Base-by-base conservation (phyloP, 2,329 filamentous ascomycete species). In the Cadophora sp. region DNA sequence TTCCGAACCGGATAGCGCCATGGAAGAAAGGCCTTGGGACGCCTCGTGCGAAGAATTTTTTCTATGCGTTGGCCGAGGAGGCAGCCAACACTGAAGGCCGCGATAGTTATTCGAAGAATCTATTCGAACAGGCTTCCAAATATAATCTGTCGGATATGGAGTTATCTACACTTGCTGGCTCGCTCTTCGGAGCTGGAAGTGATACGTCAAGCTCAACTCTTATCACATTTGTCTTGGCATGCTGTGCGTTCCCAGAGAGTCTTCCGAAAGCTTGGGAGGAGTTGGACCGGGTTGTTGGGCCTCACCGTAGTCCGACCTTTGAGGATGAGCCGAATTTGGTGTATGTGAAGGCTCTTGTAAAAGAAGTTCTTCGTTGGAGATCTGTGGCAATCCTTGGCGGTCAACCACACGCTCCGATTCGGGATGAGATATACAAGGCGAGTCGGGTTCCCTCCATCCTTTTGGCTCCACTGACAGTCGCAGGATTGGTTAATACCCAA, bases 381-480 rank as follows among this genome's bases (percentile, higher is more conserved):
- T 82, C 82, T 1, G 77, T 84, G 4, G 80, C 79, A 8, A 65
- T 67, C 6, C 81, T 83, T 1, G 75, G 84, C 1, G 83, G 82
- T 4, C 82, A 88, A 39, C 85, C 86, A 2, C 86, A 89, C 73
- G 81, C 79, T 51, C 79, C 84, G 18, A 79, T 82, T 2, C 76
- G 82, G 59, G 86, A 88, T 60, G 86, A 88, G 61, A 78, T 82
- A 16, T 89, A 88, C 48, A 79, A 84, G n/a, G 62, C 62, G 36
- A 22, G 60, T 16, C 1, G 30, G 13, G 4, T 4, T 20, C 9
- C 14, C 14, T 43, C 0, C 14, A 5, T 27, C 24, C 11, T 8
- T 20, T 16, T 8, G 16, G 11, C 13, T 45, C 7, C 4, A 43
- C 51, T 64, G 24, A 64, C 24, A 41, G 24, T 16, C 1, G 27